Conservation (phyloP, 2,329 filamentous ascomycete genomes). For the Lizonia empirigonia region DNA sequence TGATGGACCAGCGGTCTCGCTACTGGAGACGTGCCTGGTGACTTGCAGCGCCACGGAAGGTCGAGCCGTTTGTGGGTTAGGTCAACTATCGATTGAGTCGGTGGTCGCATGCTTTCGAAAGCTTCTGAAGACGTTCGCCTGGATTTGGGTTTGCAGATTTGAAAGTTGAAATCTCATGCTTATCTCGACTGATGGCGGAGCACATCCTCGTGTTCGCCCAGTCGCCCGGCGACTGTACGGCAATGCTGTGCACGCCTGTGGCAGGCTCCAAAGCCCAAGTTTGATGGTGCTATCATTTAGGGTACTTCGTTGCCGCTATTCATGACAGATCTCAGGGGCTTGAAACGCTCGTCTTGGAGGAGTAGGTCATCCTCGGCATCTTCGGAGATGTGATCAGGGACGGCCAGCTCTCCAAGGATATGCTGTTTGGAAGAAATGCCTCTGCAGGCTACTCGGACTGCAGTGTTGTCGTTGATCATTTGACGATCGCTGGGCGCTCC, state of each 20-base stretch:
- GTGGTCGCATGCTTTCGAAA: background rate
- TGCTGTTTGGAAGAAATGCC: background rate
- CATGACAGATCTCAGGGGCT: background rate
- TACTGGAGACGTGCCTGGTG: background rate
- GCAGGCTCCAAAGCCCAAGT: too few relatives aligned
- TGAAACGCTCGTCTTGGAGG: conserved; percentile 2
- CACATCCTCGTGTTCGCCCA: background rate
- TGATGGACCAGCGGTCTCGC: background rate
- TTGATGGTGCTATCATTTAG: background rate
- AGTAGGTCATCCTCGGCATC: conserved; percentile 3
- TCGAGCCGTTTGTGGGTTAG: conserved; percentile 4
- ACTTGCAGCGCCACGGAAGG: conserved; percentile 9
- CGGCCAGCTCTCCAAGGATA: background rate
- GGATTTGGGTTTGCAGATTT: too few relatives aligned
- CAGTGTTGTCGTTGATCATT: background rate
- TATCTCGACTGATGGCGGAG: background rate
- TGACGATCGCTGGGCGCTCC: background rate
- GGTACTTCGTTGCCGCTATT: background rate
- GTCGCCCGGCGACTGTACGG: background rate
- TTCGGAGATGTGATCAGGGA: background rate
- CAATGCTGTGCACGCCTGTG: background rate
- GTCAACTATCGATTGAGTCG: background rate
- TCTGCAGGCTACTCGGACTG: background rate
- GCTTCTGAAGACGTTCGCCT: background rate
- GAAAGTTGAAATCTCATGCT: too few relatives aligned